These are phyloP conservation scores for Mortierella claussenii DNA, from an alignment of 192 early-diverging fungal genomes.

Conservation along the genomic window DNA sequence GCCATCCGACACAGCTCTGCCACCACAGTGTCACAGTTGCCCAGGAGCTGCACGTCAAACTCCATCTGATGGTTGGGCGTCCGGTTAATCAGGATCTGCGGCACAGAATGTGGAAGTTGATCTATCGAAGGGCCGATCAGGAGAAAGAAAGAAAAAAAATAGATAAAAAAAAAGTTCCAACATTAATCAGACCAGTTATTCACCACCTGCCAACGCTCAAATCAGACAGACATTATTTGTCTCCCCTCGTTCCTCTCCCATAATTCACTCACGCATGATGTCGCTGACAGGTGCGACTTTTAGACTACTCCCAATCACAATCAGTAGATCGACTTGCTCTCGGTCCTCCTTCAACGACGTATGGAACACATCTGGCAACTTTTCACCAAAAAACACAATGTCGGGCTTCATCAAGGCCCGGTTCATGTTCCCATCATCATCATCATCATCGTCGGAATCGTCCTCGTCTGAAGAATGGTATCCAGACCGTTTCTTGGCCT, in stretches of 20 bases:
- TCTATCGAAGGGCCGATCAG: constrained; percentile 55
- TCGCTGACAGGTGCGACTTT: constrained; percentile 95
- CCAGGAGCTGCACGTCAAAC: constrained; percentile 91
- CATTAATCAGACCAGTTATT: neutral
- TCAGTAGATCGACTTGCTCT: constrained; percentile 83
- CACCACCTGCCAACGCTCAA: neutral
- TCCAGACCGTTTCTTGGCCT: constrained; percentile 5
- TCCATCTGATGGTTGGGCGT: constrained; percentile 84
- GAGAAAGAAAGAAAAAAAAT: too few relatives aligned
- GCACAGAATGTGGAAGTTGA: constrained; percentile 84
- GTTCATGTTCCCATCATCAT: constrained; percentile 61
- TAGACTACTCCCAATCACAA: constrained; percentile 98
- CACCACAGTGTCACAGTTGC: constrained; percentile 88
- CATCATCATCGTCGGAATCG: constrained; percentile 20
- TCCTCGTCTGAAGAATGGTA: constrained; percentile 34
- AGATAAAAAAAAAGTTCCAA: constrained; percentile 6
- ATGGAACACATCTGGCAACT: constrained; percentile 88
- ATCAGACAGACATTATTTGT: too few relatives aligned
- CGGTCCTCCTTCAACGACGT: constrained; percentile 74
- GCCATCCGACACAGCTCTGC: constrained; percentile 77
- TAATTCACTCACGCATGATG: constrained; percentile 72
- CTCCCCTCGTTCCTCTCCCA: neutral
- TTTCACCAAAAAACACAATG: constrained; percentile 98
- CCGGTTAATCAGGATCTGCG: constrained; percentile 95
- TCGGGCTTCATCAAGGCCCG: constrained; percentile 91